Evolutionary conservation across 306 rosid species (phyloP).

Genomic region (Begonia masoniana): DNA sequence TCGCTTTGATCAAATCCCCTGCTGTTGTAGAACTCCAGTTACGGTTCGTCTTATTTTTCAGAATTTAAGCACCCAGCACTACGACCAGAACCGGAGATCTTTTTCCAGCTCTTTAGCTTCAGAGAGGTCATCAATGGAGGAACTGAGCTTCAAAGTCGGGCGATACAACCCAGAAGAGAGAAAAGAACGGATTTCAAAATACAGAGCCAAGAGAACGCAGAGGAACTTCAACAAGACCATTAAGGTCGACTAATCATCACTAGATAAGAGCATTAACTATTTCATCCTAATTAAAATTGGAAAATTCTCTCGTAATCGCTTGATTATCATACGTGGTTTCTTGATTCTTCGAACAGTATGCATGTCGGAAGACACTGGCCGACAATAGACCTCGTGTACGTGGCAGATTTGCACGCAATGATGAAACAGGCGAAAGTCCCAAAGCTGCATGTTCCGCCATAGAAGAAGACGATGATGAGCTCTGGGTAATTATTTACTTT

Average conservation of each 20-base stretch:
- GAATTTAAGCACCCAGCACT: conserved; percentile 27
- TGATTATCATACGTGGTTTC: conserved; percentile 9
- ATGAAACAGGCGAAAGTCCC: conserved; percentile 27
- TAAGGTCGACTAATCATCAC: conserved; percentile 33
- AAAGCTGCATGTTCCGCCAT: conserved; percentile 43
- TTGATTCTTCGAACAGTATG: conserved; percentile 40
- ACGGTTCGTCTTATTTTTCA: conserved; percentile 2
- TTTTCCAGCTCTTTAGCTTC: conserved; percentile 19
- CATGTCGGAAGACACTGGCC: conserved; percentile 91
- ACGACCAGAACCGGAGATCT: conserved; percentile 13
- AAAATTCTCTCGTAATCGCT: background rate
- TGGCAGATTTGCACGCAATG: conserved; percentile 93
- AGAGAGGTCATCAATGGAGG: conserved; percentile 39
- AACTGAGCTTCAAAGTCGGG: conserved; percentile 51
- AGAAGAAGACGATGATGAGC: conserved; percentile 60
- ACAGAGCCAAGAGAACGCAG: conserved; percentile 81
- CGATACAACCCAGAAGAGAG: conserved; percentile 79
- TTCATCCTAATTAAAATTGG: background rate
- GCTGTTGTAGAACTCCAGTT: background rate
- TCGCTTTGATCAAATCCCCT: too few relatives aligned
- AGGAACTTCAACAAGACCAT: conserved; percentile 95
- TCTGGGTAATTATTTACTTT: conserved; percentile 43
- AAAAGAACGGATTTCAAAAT: conserved; percentile 70
- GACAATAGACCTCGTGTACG: conserved; percentile 92
- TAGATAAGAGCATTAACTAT: too few relatives aligned